Percentiles rank a stretch among this genome's conserved stretches.
Evolutionary conservation across 192 early-diverging fungal species (phyloP).

Genomic region (Diversispora epigaea): DNA sequence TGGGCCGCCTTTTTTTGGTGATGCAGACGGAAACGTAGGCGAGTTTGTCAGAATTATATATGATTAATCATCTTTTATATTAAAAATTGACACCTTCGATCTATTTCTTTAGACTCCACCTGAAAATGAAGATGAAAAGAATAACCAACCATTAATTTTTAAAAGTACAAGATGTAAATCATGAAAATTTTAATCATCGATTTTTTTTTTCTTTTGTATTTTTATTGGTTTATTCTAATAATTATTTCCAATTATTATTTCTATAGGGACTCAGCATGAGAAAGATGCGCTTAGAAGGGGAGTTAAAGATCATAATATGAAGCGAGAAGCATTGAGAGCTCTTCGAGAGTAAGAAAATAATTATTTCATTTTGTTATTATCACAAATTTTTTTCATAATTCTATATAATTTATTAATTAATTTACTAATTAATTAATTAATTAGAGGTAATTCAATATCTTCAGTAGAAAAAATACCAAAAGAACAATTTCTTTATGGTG

Average conservation of each 20-base stretch:
- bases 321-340: not conserved
- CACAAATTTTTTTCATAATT: not conserved
- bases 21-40: not conserved
- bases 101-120: slow-evolving; percentile 33
- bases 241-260: not conserved
- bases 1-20: not conserved
- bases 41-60: not conserved
- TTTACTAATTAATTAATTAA: not conserved
- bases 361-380: not conserved
- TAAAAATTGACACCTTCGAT: not conserved
- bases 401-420: slow-evolving; percentile 1
- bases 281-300: not conserved
- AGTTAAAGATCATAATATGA: slow-evolving; percentile 19
- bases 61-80: not conserved
- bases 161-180: slow-evolving; percentile 20
- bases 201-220: slow-evolving; percentile 29
- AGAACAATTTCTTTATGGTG: slow-evolving; percentile 35
- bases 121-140: slow-evolving; percentile 30
- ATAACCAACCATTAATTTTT: slow-evolving; percentile 11
- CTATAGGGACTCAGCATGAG: slow-evolving; percentile 5
- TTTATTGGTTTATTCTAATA: slow-evolving; percentile 26
- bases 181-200: slow-evolving; percentile 20
- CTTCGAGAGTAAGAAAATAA: slow-evolving; percentile 5
- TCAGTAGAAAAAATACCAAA: slow-evolving; percentile 25
- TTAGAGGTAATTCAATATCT: slow-evolving; percentile 1